phyloP scores from a whole-genome alignment of 495 filamentous ascomycete species.

The Lepraria neglecta region DNA sequence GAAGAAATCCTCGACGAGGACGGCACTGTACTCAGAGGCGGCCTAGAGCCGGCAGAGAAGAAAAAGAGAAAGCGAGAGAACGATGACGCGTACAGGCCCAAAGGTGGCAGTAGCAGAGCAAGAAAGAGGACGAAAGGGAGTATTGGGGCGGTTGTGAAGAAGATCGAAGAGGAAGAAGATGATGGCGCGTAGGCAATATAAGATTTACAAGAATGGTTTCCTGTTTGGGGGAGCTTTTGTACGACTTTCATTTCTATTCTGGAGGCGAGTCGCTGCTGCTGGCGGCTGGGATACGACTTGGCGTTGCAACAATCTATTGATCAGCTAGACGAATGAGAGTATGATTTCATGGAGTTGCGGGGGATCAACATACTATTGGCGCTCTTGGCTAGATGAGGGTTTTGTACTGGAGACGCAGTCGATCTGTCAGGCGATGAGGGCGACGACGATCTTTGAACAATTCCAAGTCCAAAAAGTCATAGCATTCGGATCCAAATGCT shows the following conservation, averaged over 20 bases:
- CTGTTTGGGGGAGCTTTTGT: not conserved
- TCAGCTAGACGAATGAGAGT: too few relatives aligned
- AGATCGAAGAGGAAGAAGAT: slow-evolving; percentile 9
- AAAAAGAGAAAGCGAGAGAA: slow-evolving; percentile 58
- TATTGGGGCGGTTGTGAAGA: slow-evolving; percentile 11
- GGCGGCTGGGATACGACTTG: slow-evolving; percentile 1
- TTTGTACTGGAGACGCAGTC: too few relatives aligned
- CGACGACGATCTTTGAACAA: too few relatives aligned
- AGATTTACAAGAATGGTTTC: not conserved
- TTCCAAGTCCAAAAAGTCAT: too few relatives aligned
- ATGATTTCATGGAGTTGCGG: too few relatives aligned
- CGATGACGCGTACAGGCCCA: slow-evolving; percentile 64
- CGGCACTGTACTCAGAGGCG: slow-evolving; percentile 39
- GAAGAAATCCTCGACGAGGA: slow-evolving; percentile 52
- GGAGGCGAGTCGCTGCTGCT: not conserved
- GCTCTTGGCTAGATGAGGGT: too few relatives aligned
- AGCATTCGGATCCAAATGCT: too few relatives aligned
- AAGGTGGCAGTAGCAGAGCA: slow-evolving; percentile 55
- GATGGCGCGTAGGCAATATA: slow-evolving; percentile 5
- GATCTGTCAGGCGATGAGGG: too few relatives aligned
- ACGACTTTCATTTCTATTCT: slow-evolving; percentile 3
- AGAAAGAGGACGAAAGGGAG: slow-evolving; percentile 48
- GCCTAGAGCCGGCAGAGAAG: slow-evolving; percentile 36
- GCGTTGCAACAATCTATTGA: too few relatives aligned
- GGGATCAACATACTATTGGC: too few relatives aligned